Conservation (phyloP, 805 yeast species). For the Isabelozyma rhagii region DNA sequence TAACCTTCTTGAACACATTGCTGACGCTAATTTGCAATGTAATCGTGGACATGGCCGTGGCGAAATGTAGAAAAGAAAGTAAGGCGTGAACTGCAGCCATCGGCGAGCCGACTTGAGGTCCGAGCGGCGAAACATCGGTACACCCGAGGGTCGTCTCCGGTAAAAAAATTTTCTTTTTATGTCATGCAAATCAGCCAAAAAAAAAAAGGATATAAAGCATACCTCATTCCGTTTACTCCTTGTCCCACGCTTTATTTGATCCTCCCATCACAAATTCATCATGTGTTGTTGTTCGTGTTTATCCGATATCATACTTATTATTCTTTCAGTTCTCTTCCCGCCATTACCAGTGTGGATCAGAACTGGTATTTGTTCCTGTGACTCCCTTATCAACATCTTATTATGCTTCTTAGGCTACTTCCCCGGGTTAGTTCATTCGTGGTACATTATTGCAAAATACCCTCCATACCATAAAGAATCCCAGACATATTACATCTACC, state of each 20-base stretch:
- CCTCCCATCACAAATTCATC: background rate
- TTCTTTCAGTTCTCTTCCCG: conserved; percentile 64
- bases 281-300: conserved; percentile 27
- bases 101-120: background rate
- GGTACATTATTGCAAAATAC: conserved; percentile 47
- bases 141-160: background rate
- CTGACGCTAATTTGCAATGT: conserved; percentile 24
- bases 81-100: background rate
- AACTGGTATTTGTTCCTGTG: conserved; percentile 57
- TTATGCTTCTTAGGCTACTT: conserved; percentile 47
- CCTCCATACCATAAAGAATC: conserved; percentile 35
- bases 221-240: background rate
- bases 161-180: background rate
- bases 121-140: background rate
- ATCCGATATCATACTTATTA: conserved; percentile 55
- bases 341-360: conserved; percentile 71
- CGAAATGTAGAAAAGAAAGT: background rate
- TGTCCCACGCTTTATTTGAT: background rate
- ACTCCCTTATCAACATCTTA: conserved; percentile 42
- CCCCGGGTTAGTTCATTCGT: conserved; percentile 50
- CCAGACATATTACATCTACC: conserved; percentile 32
- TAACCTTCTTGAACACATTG: conserved; percentile 23
- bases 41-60: conserved; percentile 15
- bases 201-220: background rate
- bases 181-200: background rate